phyloP scores from a whole-genome alignment of 441 rosid genomes.

The Mallotus japonicus region DNA sequence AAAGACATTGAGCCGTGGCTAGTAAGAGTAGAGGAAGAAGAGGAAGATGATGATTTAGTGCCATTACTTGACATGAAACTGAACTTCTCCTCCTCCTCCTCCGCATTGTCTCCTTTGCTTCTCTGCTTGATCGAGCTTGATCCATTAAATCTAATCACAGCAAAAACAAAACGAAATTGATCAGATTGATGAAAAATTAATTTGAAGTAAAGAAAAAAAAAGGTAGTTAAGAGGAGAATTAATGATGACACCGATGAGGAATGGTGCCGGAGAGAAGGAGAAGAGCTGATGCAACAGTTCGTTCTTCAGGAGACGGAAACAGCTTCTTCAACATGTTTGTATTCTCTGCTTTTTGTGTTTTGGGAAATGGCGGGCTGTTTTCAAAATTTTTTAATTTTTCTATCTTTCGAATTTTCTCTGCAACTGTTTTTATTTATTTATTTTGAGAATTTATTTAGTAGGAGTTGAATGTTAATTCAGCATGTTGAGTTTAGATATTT shows the following conservation, averaged over 20 bases:
- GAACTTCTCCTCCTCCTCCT: conserved; percentile 33
- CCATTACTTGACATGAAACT: conserved; percentile 19
- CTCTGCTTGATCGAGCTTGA: conserved; percentile 21
- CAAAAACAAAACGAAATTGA: too few species aligned
- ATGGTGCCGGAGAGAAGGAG: conserved; percentile 58
- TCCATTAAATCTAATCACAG: too few species aligned
- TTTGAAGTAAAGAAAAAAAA: not conserved
- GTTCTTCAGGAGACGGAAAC: conserved; percentile 70
- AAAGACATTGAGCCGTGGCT: too few species aligned
- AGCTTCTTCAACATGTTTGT: conserved; percentile 16
- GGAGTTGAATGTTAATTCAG: too few species aligned
- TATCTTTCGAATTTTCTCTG: not conserved
- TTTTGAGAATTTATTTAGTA: not conserved
- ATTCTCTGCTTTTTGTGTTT: conserved; percentile 21
- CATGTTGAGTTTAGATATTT: too few species aligned
- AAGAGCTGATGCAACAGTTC: conserved; percentile 75
- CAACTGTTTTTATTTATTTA: not conserved
- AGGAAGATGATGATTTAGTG: conserved; percentile 41
- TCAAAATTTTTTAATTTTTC: conserved; percentile 2
- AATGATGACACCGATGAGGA: not conserved
- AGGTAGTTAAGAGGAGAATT: conserved; percentile 17
- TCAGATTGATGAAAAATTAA: conserved; percentile 20
- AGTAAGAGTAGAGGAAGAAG: conserved; percentile 37
- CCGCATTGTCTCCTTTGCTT: conserved; percentile 23
- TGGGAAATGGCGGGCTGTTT: conserved; percentile 55